These are phyloP conservation scores for Gastrodia elata DNA, from an alignment of 106 monocot genomes.

Conservation along the genomic window DNA sequence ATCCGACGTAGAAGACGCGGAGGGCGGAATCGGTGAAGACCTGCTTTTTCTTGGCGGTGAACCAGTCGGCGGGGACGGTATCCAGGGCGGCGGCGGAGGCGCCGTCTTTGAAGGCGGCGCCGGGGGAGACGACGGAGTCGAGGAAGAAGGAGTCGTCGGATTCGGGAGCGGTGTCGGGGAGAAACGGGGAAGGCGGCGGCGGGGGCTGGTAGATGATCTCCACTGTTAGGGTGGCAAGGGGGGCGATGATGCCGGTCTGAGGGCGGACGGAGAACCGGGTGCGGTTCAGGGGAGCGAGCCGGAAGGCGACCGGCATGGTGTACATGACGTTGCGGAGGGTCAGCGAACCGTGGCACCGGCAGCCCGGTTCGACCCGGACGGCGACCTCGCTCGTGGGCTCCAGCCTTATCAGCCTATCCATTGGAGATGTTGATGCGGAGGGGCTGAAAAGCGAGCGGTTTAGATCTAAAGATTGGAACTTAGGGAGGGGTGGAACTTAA, in stretches of 20 bases:
- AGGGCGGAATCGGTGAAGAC: constrained; percentile 44
- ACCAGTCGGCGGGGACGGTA: constrained; percentile 41
- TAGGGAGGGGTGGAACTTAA: not conserved
- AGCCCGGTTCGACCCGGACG: constrained; percentile 29
- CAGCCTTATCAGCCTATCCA: constrained; percentile 32
- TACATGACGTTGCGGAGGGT: constrained; percentile 52
- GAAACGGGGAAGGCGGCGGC: not conserved
- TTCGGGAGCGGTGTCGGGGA: constrained; percentile 17
- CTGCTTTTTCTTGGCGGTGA: constrained; percentile 52
- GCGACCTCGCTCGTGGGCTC: constrained; percentile 41
- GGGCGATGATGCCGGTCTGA: constrained; percentile 39
- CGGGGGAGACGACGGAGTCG: constrained; percentile 45
- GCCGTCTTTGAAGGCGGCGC: constrained; percentile 26
- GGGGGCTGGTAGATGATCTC: constrained; percentile 26
- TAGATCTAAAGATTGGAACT: not conserved
- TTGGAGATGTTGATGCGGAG: not conserved
- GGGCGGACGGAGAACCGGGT: constrained; percentile 23
- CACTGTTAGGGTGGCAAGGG: constrained; percentile 23
- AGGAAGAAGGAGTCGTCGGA: constrained; percentile 43
- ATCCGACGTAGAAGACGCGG: constrained; percentile 33
- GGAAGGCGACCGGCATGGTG: constrained; percentile 58
- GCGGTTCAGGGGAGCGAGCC: constrained; percentile 26
- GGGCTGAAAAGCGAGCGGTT: not conserved
- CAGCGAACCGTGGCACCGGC: constrained; percentile 23
- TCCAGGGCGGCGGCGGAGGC: constrained; percentile 9